Conservation (phyloP, 805 yeast species). For the Candida ponderosae region DNA sequence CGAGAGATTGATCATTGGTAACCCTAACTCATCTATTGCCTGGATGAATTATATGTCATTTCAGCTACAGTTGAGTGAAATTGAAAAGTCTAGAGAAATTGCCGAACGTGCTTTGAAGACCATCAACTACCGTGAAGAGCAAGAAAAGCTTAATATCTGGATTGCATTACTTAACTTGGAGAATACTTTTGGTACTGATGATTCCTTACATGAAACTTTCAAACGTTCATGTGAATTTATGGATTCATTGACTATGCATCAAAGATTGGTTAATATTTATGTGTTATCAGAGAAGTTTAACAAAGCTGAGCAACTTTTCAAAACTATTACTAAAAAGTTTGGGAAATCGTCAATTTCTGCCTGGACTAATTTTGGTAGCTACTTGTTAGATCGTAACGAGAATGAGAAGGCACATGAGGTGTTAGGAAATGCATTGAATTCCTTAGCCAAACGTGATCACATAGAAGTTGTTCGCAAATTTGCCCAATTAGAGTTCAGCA, state of each 20-base stretch:
- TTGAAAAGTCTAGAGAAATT: conserved; percentile 90
- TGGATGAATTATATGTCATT: conserved; percentile 99
- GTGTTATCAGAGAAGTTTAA: conserved; percentile 63
- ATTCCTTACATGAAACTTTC: conserved; percentile 72
- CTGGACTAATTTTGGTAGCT: conserved; percentile 81
- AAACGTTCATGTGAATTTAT: conserved; percentile 81
- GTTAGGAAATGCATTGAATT: conserved; percentile 67
- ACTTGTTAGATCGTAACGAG: conserved; percentile 50
- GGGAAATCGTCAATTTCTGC: conserved; percentile 58
- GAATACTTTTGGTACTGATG: conserved; percentile 85
- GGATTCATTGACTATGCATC: conserved; percentile 82
- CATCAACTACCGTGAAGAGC: conserved; percentile 85
- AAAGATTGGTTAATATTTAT: conserved; percentile 69
- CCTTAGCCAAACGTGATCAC: conserved; percentile 64
- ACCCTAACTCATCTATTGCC: conserved; percentile 85
- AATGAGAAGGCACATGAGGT: conserved; percentile 59
- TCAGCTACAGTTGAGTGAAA: conserved; percentile 89
- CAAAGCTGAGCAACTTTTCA: conserved; percentile 64
- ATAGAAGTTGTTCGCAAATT: conserved; percentile 79
- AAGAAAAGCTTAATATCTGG: conserved; percentile 92
- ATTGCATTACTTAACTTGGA: conserved; percentile 91
- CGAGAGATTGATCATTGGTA: conserved; percentile 85
- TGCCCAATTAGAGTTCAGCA: conserved; percentile 78
- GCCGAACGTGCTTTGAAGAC: conserved; percentile 89
- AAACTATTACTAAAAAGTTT: conserved; percentile 68